Evolutionary conservation across 106 monocot species (phyloP), one percentile per base, ranked within the genome.

Genomic region (Phalaenopsis equestris): DNA sequence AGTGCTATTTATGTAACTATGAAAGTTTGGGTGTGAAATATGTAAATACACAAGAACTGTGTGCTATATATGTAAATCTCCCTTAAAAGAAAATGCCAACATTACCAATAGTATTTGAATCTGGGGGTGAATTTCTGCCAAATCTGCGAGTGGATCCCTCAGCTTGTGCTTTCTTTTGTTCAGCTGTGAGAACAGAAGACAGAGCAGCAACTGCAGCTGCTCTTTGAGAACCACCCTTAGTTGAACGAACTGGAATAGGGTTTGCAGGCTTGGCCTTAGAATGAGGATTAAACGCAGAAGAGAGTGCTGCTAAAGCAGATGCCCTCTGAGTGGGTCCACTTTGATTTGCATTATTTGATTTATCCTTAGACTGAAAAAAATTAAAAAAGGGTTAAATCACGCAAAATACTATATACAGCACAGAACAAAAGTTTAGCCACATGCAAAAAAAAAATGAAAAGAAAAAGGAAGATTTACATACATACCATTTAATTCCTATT

Each of bases 191-290:
- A 77, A 96, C 96, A 67, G 21, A 64, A 55, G 93, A 91, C 14
- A 96, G 79, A 36, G 96, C 96, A 80, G 96, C 96, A 78, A 96
- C 93, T 9, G 96, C 96, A 87, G 96, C 93, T 67, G 96, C 96
- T 82, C 93, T 88, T 72, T 96, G 96, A 55, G 96, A 90, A 14
- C 90, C 88, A 77, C 83, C 88, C 41, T 78, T 57, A 79, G 83
- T 75, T 75, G 82, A 82, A 81, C 74, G 83, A 76, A 76, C 42
- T 79, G 92, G 86, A 55, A 73, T 88, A 55, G 90, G 80, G 72
- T 79, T 57, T 18, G 85, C 41, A 82, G 58, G 42, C 82, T 82
- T 90, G 39, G 77, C 12, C 42, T 39, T 82, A 6, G 91, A 83
- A 72, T 91, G 85, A 78, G 96, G 87, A 81, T 89, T 94, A 77